These are phyloP conservation scores for Streptanthus diversifolius DNA, from an alignment of 345 rosid genomes.

Conservation along the genomic window DNA sequence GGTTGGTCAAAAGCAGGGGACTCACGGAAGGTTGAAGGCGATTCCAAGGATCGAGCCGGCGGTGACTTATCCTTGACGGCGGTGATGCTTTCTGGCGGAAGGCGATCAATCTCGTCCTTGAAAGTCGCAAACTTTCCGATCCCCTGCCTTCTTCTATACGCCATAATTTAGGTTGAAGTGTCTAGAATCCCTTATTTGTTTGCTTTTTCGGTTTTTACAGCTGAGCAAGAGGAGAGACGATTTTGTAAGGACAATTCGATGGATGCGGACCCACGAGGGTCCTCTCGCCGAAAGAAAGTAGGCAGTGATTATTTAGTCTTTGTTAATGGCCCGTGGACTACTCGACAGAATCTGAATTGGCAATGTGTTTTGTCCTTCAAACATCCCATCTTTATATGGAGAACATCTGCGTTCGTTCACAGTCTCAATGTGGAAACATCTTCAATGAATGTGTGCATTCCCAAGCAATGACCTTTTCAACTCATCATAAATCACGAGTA, in stretches of 20 bases:
- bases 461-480: no score
- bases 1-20: slow-evolving; percentile 45
- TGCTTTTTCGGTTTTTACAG: neutral
- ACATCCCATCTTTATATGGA: neutral
- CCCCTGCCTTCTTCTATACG: slow-evolving; percentile 86
- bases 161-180: slow-evolving; percentile 45
- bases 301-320: slow-evolving; percentile 1
- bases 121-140: slow-evolving; percentile 60
- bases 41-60: slow-evolving; percentile 16
- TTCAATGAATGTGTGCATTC: neutral
- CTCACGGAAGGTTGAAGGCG: no score
- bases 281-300: neutral
- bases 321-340: slow-evolving; percentile 8
- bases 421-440: no score
- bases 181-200: neutral
- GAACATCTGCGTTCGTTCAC: neutral
- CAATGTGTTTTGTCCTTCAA: neutral
- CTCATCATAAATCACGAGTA: no score
- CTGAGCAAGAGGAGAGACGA: neutral
- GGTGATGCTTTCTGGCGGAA: slow-evolving; percentile 18
- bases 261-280: slow-evolving; percentile 10
- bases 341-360: neutral
- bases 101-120: slow-evolving; percentile 53
- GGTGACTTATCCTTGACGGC: slow-evolving; percentile 13
- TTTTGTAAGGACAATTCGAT: neutral